Evolutionary conservation across 2,329 filamentous ascomycete species (phyloP).

Genomic region (Colletotrichum sp.): DNA sequence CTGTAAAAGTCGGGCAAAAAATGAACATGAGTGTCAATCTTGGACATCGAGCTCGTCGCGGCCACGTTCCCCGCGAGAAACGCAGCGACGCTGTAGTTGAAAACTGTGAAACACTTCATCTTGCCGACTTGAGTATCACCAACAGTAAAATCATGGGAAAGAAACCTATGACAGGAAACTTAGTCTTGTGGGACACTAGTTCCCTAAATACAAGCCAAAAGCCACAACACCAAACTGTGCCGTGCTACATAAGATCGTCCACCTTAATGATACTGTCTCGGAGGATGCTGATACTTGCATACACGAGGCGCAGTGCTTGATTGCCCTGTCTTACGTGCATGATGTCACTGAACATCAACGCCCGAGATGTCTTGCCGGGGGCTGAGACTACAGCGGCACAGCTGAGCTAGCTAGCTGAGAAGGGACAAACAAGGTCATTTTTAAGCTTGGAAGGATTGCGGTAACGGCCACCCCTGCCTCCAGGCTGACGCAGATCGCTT

Average conservation of each 20-base stretch:
- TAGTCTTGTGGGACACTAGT: neutral
- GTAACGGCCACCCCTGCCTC: neutral
- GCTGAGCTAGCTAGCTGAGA: neutral
- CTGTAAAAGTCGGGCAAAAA: constrained; percentile 28
- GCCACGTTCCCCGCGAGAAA: neutral
- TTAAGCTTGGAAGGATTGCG: neutral
- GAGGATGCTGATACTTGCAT: neutral
- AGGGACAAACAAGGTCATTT: neutral
- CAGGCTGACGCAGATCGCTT: neutral
- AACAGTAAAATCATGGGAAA: neutral
- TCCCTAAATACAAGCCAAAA: neutral
- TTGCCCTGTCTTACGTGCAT: neutral
- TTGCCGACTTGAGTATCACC: neutral
- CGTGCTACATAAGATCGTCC: neutral
- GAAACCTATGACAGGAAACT: fast-evolving
- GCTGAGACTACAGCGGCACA: neutral
- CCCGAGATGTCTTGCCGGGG: neutral
- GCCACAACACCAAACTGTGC: fast-evolving
- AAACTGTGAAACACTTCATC: neutral
- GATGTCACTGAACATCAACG: neutral
- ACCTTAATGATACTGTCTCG: neutral
- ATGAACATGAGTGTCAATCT: constrained; percentile 28
- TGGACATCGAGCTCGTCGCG: neutral
- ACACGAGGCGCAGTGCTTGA: neutral
- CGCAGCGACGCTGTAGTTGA: fast-evolving